Conservation (phyloP, 2,329 filamentous ascomycete species). For the Penicillium decumbens region DNA sequence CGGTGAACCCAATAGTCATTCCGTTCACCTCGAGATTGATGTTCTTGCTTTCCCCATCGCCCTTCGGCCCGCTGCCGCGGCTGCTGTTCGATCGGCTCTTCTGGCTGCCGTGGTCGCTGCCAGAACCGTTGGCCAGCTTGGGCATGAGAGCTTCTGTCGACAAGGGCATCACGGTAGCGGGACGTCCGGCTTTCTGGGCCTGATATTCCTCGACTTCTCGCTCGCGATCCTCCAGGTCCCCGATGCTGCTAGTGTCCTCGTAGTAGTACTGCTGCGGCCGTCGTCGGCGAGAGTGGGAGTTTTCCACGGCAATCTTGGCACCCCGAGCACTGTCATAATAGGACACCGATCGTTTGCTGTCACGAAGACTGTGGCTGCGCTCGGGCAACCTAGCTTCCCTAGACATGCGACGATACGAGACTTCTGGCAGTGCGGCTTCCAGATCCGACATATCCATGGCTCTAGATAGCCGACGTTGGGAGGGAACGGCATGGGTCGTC, state of each 20-base stretch:
- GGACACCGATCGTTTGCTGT: constrained; percentile 24
- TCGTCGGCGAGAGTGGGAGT: constrained; percentile 32
- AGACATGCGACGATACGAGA: constrained; percentile 29
- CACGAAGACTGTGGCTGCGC: constrained; percentile 32
- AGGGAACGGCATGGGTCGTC: constrained; percentile 27
- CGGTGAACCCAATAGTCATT: constrained; percentile 38
- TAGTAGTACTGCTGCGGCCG: constrained; percentile 32
- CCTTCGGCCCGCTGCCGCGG: constrained; percentile 36
- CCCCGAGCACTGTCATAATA: constrained; percentile 33
- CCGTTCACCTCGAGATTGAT: constrained; percentile 41
- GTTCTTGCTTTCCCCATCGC: constrained; percentile 34
- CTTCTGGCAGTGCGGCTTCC: constrained; percentile 30
- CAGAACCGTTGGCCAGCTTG: constrained; percentile 28
- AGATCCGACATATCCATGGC: constrained; percentile 36
- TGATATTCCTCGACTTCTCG: constrained; percentile 40
- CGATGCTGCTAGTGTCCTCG: constrained; percentile 15
- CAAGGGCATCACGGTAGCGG: constrained; percentile 25
- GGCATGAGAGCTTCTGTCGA: constrained; percentile 35
- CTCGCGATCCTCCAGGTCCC: constrained; percentile 37
- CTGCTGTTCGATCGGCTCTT: constrained; percentile 42
- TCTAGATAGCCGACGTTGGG: constrained; percentile 30
- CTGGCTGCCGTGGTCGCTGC: constrained; percentile 40
- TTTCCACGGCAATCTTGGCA: constrained; percentile 34
- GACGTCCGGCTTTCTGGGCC: constrained; percentile 29
- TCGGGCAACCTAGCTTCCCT: constrained; percentile 32